phyloP scores from a whole-genome alignment of 768 basidiomycete genomes.

The Phylloporus sp. region DNA sequence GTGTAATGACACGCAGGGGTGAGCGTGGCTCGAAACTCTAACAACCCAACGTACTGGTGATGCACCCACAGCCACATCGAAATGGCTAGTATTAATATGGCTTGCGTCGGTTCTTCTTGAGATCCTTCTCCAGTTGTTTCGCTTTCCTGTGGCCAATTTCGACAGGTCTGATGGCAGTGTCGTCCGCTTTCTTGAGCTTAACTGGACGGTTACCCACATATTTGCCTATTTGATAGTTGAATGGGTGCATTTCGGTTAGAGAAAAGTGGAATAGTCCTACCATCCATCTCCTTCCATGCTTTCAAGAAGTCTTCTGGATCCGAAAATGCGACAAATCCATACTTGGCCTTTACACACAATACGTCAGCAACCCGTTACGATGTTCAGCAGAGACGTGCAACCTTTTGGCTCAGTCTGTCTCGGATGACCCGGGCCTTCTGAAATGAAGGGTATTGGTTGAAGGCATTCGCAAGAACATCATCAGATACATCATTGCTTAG shows the following conservation, averaged over 20 bases:
- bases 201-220: constrained; percentile 99
- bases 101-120: constrained; percentile 85
- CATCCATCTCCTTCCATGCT: constrained; percentile 99
- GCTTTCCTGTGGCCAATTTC: constrained; percentile 94
- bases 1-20: constrained; percentile 13
- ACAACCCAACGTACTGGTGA: constrained; percentile 27
- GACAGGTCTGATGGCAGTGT: constrained; percentile 79
- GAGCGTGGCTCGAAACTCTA: constrained; percentile 22
- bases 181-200: constrained; percentile 91
- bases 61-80: background rate
- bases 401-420: constrained; percentile 92
- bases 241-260: background rate
- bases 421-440: constrained; percentile 93
- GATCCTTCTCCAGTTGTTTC: constrained; percentile 79
- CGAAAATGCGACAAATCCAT: constrained; percentile 94
- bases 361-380: background rate
- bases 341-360: constrained; percentile 66
- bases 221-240: constrained; percentile 56
- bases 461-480: constrained; percentile 87
- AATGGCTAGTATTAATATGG: constrained; percentile 54
- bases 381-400: constrained; percentile 22
- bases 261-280: constrained; percentile 40
- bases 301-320: constrained; percentile 98
- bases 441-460: constrained; percentile 90
- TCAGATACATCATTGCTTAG: constrained; percentile 98